phyloP scores from a whole-genome alignment of 2,329 filamentous ascomycete species.

The Kalmusia sp. region DNA sequence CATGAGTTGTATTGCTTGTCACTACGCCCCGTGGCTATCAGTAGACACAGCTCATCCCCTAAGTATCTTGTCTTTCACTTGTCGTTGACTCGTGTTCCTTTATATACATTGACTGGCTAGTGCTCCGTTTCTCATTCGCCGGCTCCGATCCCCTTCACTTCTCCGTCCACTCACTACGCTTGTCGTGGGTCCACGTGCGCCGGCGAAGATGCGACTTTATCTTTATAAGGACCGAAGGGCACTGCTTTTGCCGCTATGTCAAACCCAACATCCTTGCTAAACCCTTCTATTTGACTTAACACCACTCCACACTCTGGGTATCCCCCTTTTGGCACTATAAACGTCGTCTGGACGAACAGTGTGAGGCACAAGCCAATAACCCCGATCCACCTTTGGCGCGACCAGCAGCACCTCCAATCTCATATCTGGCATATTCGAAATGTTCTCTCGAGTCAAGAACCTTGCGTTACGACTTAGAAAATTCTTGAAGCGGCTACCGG shows the following conservation, averaged over 20 bases:
- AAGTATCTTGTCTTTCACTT: not conserved
- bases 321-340: no score
- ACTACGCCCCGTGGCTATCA: not conserved
- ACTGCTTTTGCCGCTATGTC: not conserved
- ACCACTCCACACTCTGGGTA: no score
- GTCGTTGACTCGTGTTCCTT: not conserved
- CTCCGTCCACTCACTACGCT: not conserved
- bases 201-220: not conserved
- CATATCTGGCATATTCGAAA: not conserved
- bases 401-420: not conserved
- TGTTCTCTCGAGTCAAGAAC: not conserved
- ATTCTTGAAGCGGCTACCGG: not conserved
- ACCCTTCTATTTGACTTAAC: not conserved
- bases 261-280: not conserved
- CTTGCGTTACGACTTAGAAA: not conserved
- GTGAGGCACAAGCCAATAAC: not conserved
- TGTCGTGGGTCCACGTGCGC: not conserved
- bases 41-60: not conserved
- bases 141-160: not conserved
- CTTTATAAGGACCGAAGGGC: not conserved
- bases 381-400: not conserved
- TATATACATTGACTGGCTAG: not conserved
- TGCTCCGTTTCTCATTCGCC: constrained; percentile 1
- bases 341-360: no score
- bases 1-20: no score